A percentile compares a stretch with the other conserved stretches of the same genome.
These are phyloP conservation scores for Diatrype stigma DNA, from an alignment of 2,329 filamentous ascomycete species.

Conservation along the genomic window DNA sequence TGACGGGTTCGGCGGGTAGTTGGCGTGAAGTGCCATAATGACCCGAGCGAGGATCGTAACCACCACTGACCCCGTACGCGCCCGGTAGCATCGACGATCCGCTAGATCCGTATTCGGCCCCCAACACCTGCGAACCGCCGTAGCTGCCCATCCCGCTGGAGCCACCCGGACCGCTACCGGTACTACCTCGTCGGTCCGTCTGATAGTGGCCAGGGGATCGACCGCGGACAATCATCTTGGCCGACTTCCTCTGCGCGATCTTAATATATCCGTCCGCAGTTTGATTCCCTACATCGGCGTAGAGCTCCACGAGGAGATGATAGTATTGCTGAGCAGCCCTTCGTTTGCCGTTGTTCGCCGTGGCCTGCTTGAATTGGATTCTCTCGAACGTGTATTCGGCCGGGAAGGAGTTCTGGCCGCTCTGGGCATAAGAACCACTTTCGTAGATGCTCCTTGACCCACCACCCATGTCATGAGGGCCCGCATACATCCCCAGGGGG, in stretches of 20 bases:
- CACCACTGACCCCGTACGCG: slow-evolving; percentile 26
- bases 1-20: slow-evolving; percentile 46
- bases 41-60: slow-evolving; percentile 37
- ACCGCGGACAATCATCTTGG: slow-evolving; percentile 82
- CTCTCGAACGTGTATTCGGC: slow-evolving; percentile 71
- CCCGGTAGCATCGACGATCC: slow-evolving; percentile 36
- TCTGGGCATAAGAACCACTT: slow-evolving; percentile 31
- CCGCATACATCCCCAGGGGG: slow-evolving; percentile 40
- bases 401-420: slow-evolving; percentile 33
- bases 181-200: slow-evolving; percentile 63
- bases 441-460: slow-evolving; percentile 38
- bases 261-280: slow-evolving; percentile 58
- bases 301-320: slow-evolving; percentile 82
- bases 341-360: slow-evolving; percentile 88
- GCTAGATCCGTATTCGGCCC: slow-evolving; percentile 33
- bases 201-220: slow-evolving; percentile 79
- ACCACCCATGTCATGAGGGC: slow-evolving; percentile 30
- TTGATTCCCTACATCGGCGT: slow-evolving; percentile 59
- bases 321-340: slow-evolving; percentile 90
- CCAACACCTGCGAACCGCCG: slow-evolving; percentile 34
- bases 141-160: slow-evolving; percentile 57
- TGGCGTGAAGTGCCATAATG: slow-evolving; percentile 42
- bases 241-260: slow-evolving; percentile 68
- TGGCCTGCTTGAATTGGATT: slow-evolving; percentile 92
- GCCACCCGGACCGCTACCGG: slow-evolving; percentile 63